Evolutionary conservation across 1,139 yeast genomes (phyloP).

Genomic region (Diutina neorugosa): DNA sequence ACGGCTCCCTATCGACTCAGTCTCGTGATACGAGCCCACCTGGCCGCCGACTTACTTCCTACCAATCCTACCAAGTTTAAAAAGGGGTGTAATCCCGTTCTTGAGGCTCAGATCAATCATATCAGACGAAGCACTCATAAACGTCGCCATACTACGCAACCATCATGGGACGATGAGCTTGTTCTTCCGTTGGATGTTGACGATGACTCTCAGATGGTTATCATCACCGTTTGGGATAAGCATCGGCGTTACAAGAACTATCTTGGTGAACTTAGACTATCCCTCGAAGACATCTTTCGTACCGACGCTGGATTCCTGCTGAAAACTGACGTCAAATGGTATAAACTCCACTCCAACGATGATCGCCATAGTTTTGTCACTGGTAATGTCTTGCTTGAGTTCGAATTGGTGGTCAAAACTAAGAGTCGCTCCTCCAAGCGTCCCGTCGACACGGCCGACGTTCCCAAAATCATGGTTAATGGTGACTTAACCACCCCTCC

Average conservation of each 20-base stretch:
- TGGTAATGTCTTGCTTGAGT: slow-evolving; percentile 43
- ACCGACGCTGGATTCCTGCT: slow-evolving; percentile 10
- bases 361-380: slow-evolving; percentile 38
- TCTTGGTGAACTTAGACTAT: slow-evolving; percentile 44
- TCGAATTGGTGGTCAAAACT: slow-evolving; percentile 28
- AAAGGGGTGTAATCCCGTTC: background rate
- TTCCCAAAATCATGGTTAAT: background rate
- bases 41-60: background rate
- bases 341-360: slow-evolving; percentile 34
- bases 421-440: background rate
- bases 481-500: background rate
- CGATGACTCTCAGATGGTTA: slow-evolving; percentile 21
- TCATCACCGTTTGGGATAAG: slow-evolving; percentile 33
- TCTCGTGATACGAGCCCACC: background rate
- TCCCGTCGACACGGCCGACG: background rate
- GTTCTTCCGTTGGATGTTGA: slow-evolving; percentile 18
- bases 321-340: slow-evolving; percentile 35
- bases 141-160: slow-evolving; percentile 19
- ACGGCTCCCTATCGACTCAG: background rate
- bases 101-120: background rate
- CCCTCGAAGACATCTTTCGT: slow-evolving; percentile 30
- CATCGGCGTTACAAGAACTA: slow-evolving; percentile 35
- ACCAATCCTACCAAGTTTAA: too few species aligned
- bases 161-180: slow-evolving; percentile 33
- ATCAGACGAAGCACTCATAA: background rate